Conservation (phyloP, 2,329 filamentous ascomycete species). For the Cordyceps farinosa region DNA sequence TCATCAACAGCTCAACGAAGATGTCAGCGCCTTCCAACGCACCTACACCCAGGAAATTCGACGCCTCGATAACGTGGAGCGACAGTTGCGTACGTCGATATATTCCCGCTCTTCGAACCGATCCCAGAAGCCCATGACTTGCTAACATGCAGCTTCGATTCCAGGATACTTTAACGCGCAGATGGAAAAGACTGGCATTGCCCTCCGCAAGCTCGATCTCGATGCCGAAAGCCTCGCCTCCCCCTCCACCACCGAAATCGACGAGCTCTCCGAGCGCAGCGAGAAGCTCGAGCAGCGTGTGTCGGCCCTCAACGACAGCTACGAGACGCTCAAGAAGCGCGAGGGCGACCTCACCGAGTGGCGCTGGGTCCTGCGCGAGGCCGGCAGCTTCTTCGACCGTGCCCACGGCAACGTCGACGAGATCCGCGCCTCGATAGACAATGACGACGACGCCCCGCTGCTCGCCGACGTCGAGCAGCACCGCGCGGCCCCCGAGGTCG, state of each 20-base stretch:
- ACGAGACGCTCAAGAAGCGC: conserved; percentile 96
- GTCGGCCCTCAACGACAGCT: conserved; percentile 91
- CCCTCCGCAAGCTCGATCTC: conserved; percentile 85
- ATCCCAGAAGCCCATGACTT: not conserved
- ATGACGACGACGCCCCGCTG: conserved; percentile 77
- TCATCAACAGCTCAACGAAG: conserved; percentile 72
- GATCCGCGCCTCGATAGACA: conserved; percentile 83
- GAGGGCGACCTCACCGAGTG: conserved; percentile 97
- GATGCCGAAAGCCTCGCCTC: conserved; percentile 83
- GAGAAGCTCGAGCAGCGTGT: conserved; percentile 91
- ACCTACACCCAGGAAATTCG: conserved; percentile 98
- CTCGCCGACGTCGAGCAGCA: conserved; percentile 91
- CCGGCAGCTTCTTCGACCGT: conserved; percentile 94
- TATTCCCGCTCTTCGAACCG: conserved; percentile 10
- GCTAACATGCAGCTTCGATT: conserved; percentile 25
- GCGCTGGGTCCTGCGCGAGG: conserved; percentile 96
- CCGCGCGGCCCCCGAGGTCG: conserved; percentile 61
- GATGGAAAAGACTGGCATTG: conserved; percentile 89
- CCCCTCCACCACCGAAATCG: conserved; percentile 90
- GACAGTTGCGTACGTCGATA: conserved; percentile 77
- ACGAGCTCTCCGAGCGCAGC: conserved; percentile 88
- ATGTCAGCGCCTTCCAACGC: conserved; percentile 90
- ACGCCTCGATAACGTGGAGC: conserved; percentile 94
- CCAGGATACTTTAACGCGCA: conserved; percentile 88
- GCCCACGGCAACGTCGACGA: conserved; percentile 96